phyloP scores from a whole-genome alignment of 2,329 filamentous ascomycete species.

The Cladophialophora immunda region DNA sequence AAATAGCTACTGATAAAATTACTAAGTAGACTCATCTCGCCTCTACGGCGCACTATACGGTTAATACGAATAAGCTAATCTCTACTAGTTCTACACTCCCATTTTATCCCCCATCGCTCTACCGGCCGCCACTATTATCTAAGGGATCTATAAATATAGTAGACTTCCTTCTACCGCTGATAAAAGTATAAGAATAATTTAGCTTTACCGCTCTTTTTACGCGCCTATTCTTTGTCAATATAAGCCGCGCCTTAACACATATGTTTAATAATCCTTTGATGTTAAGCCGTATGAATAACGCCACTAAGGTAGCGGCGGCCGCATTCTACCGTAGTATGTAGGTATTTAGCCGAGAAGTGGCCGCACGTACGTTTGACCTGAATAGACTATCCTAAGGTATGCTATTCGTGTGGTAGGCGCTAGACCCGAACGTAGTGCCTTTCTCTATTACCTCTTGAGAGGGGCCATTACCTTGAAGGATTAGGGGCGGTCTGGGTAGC shows the following conservation, averaged over 20 bases:
- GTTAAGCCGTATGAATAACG: constrained; percentile 15
- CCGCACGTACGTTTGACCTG: constrained; percentile 15
- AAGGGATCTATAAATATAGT: constrained; percentile 18
- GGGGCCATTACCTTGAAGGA: no score
- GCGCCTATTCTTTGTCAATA: constrained; percentile 15
- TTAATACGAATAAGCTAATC: constrained; percentile 22
- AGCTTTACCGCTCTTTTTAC: constrained; percentile 5
- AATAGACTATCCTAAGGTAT: constrained; percentile 17
- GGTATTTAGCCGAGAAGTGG: constrained; percentile 14
- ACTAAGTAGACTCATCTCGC: constrained; percentile 14
- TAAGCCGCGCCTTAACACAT: constrained; percentile 18
- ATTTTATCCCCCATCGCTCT: constrained; percentile 13
- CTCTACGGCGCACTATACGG: constrained; percentile 20
- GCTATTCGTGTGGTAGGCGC: constrained; percentile 24
- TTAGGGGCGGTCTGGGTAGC: no score
- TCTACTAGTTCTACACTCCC: constrained; percentile 19
- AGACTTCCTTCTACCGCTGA: constrained; percentile 13
- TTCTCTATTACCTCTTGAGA: constrained; percentile 24
- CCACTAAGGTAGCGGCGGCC: constrained; percentile 8
- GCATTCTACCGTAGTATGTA: constrained; percentile 18
- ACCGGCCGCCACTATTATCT: constrained; percentile 14
- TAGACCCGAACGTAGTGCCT: constrained; percentile 24
- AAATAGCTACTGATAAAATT: neutral
- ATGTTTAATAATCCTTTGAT: constrained; percentile 17
- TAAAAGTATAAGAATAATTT: constrained; percentile 8